Conservation (phyloP, 2,329 filamentous ascomycete species). For the Fusarium hostae region DNA sequence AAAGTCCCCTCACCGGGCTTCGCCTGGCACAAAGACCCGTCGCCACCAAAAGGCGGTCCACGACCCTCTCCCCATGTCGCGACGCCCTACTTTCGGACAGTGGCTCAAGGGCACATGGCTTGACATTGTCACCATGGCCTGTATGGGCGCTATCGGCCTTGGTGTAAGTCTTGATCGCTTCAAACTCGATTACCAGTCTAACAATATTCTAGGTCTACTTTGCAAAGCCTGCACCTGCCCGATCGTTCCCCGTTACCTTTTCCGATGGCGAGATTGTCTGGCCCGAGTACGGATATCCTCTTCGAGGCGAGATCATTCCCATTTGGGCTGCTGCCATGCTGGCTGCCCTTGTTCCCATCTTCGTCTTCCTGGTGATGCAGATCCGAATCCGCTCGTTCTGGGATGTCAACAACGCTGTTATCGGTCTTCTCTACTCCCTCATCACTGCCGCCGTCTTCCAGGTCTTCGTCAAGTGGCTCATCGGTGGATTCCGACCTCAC, state of each 20-base stretch:
- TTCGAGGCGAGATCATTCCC: slow-evolving; percentile 76
- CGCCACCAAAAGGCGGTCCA: slow-evolving; percentile 18
- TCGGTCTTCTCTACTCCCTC: slow-evolving; percentile 76
- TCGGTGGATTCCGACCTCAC: slow-evolving; percentile 77
- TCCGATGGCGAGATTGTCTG: slow-evolving; percentile 74
- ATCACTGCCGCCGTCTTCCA: slow-evolving; percentile 80
- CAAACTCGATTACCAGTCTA: background rate
- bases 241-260: slow-evolving; percentile 77
- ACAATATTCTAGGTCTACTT: slow-evolving; percentile 63
- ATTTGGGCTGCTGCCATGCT: slow-evolving; percentile 77
- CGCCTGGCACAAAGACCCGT: slow-evolving; percentile 3
- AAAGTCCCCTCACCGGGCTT: slow-evolving; percentile 26
- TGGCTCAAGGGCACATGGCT: slow-evolving; percentile 76
- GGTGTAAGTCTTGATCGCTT: slow-evolving; percentile 61
- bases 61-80: slow-evolving; percentile 53
- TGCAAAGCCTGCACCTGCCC: slow-evolving; percentile 71
- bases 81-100: slow-evolving; percentile 71
- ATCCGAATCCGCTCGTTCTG: slow-evolving; percentile 75
- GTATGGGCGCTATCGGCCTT: slow-evolving; percentile 73
- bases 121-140: slow-evolving; percentile 74
- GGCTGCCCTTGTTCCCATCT: slow-evolving; percentile 72
- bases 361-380: slow-evolving; percentile 72
- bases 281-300: slow-evolving; percentile 76
- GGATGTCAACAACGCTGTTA: slow-evolving; percentile 76
- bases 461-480: slow-evolving; percentile 79